phyloP scores from a whole-genome alignment of 1,139 yeast genomes.

The Taiozyma onychis region DNA sequence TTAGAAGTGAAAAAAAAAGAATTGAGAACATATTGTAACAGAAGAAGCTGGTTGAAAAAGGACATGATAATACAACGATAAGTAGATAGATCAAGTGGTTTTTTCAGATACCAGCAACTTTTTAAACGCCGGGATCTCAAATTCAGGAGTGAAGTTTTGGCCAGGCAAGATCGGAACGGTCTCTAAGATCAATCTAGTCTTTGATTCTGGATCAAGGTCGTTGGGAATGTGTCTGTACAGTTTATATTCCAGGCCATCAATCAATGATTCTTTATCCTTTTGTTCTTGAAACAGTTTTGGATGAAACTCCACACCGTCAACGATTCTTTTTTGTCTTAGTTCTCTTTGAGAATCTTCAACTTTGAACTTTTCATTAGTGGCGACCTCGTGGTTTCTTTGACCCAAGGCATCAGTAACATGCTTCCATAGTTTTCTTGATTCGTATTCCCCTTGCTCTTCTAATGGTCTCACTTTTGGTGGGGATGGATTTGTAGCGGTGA shows the following conservation, averaged over 20 bases:
- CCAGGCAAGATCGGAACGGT: constrained; percentile 78
- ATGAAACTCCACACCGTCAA: constrained; percentile 73
- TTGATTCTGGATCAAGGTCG: constrained; percentile 40
- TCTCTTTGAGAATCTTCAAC: constrained; percentile 82
- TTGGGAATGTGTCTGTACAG: constrained; percentile 55
- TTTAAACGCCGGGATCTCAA: constrained; percentile 62
- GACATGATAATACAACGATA: not conserved
- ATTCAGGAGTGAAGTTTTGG: constrained; percentile 55
- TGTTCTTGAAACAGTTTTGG: constrained; percentile 66
- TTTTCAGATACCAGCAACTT: constrained; percentile 28
- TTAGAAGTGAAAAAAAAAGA: not conserved
- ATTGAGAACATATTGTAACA: not conserved
- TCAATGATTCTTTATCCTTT: constrained; percentile 27
- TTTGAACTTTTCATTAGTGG: constrained; percentile 81
- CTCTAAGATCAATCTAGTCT: constrained; percentile 50
- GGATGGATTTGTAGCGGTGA: constrained; percentile 42
- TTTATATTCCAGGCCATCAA: constrained; percentile 51
- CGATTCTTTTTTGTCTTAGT: constrained; percentile 65
- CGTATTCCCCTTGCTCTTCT: constrained; percentile 72
- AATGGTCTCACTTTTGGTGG: constrained; percentile 74
- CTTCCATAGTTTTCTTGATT: constrained; percentile 80
- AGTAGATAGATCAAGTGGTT: not conserved
- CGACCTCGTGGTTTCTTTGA: constrained; percentile 66
- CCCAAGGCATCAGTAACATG: constrained; percentile 76
- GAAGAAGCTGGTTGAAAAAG: not conserved